Conservation (phyloP, 495 filamentous ascomycete species). For the Lepraria neglecta region DNA sequence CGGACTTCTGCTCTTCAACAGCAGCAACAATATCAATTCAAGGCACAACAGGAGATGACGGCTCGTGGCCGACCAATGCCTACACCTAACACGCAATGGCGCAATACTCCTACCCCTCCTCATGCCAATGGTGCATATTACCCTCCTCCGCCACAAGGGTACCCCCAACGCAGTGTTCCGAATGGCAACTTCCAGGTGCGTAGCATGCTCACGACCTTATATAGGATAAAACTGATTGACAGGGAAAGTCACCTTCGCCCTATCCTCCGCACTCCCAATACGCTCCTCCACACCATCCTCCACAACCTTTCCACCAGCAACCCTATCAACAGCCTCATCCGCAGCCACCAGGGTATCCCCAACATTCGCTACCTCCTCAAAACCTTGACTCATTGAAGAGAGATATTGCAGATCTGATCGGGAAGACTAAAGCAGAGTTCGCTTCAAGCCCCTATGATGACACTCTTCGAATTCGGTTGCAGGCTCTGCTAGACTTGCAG, state of each 20-base stretch:
- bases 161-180: slow-evolving; percentile 24
- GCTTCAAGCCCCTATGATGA: slow-evolving; percentile 65
- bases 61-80: slow-evolving; percentile 49
- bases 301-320: slow-evolving; percentile 14
- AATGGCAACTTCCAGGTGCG: slow-evolving; percentile 39
- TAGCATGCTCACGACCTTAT: slow-evolving; percentile 20
- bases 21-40: slow-evolving; percentile 55
- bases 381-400: slow-evolving; percentile 69
- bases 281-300: slow-evolving; percentile 35
- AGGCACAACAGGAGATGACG: slow-evolving; percentile 57
- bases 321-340: slow-evolving; percentile 27
- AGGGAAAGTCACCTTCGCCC: slow-evolving; percentile 12
- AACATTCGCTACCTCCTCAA: slow-evolving; percentile 18
- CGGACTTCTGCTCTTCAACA: slow-evolving; percentile 67
- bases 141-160: slow-evolving; percentile 27
- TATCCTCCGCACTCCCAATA: slow-evolving; percentile 36
- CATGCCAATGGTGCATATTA: slow-evolving; percentile 41
- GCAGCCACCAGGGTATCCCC: slow-evolving; percentile 19
- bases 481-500: slow-evolving; percentile 82
- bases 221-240: slow-evolving; percentile 22
- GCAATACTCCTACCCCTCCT: slow-evolving; percentile 66
- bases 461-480: slow-evolving; percentile 66
- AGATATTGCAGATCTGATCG: slow-evolving; percentile 73
- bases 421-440: slow-evolving; percentile 60
- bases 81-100: slow-evolving; percentile 47